Evolutionary conservation across 2,329 filamentous ascomycete species (phyloP), one percentile per base, ranked within the genome.

Genomic region (Thermothelomyces thermophilus): DNA sequence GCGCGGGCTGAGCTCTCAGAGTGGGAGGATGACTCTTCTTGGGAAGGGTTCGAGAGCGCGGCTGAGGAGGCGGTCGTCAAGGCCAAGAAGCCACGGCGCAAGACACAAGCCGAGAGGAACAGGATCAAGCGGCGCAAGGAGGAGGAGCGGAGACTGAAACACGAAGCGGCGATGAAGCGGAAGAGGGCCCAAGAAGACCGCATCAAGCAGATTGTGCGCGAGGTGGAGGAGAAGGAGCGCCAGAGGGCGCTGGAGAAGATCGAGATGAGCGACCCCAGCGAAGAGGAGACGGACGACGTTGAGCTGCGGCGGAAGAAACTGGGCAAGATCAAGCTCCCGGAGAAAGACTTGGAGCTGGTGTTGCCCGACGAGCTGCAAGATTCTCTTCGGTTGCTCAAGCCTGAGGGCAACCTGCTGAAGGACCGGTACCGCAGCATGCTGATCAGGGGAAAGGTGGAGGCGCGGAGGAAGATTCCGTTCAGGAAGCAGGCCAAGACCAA

Each of bases 331-430:
- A 80, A 79, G 58, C 69, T 93, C 39, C 90, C 88, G 0, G 84
- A 93, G 64, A 86, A 87, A 66, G 74, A 87, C 55, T 72, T 97
- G 61, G 82, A 96, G 68, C 67, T 96, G 60, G 76, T 96, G 54
- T 68, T 96, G 54, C 79, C 89, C 35, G 82, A 97, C 69, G 81
- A 98, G 72, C 68, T 93, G 62, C 77, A 95, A 68, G 80, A 95
- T 63, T 84, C 89, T 43, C 70, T 96, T 62, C 70, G 93, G 63
- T 69, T 90, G 63, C 70, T 95, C 57, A 95, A 91, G 68, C 93
- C 93, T 0, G 93, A 98, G 68, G 93, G 93, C n/a, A 97, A 96
- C 64, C 72, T 96, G 34, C 74, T 98, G 59, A 89, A 89, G 59
- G 93, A 98, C 63, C 79, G 93, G 44, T 97, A 95, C 73, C 77